Evolutionary conservation across 83 land plant species (phyloP), one percentile per base, ranked within the genome.

Genomic region (Thuja plicata): DNA sequence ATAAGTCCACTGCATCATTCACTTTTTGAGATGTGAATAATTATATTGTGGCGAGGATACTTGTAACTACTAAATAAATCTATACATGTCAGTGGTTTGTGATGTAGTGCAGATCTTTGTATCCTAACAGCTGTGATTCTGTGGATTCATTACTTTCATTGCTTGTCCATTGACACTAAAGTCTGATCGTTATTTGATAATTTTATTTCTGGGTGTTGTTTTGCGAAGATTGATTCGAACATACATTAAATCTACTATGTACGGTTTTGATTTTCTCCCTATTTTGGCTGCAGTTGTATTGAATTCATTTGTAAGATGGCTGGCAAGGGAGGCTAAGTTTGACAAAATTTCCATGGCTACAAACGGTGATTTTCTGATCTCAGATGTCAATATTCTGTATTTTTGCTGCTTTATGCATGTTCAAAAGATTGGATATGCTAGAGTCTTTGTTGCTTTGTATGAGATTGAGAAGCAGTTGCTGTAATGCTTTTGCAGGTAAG

Each of bases 261-360:
- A 82, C 46, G 32, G 30, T 45, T 82, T 45, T 43, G 50, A 43
- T 27, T 83, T 8, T n/a, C 0, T 11, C 2, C 8, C 52, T 43
- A 27, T 81, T 43, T 24, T 19, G 17, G 84, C n/a, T 83, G 85
- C 85, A 83, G 85, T 46, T 16, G 30, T 83, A 83, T n/a, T 46
- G 30, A 35, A n/a, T 48, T 11, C 55, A 30, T 83, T 48, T 83
- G 35, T 27, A 83, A 43, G 34, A 83, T 83, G 85, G 54, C 85
- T 83, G 85, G 85, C 32, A 83, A 17, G 48, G 55, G 85, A 45
- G 85, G 85, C 5, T 83, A 46, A 83, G 32, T 27, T 46, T 46
- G 30, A 83, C 19, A 83, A 46, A 12, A n/a, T 41, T 83, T 83
- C 15, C 85, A 83, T 83, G 85, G 85, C 85, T 83, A 45, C 32